phyloP scores from a whole-genome alignment of 306 rosid species.

The Dryas octopetala region DNA sequence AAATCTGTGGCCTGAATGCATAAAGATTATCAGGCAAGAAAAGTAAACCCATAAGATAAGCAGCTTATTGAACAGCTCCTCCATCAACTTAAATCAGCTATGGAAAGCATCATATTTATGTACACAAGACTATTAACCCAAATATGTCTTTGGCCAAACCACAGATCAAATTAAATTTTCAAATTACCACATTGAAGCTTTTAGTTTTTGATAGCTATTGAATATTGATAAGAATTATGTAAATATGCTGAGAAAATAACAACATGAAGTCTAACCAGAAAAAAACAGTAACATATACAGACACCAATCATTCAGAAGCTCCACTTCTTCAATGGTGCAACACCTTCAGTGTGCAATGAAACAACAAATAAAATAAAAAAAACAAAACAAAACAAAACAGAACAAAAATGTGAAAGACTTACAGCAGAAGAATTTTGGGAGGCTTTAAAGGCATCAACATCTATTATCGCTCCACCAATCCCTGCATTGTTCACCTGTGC shows the following conservation, averaged over 20 bases:
- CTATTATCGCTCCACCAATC: conserved; percentile 27
- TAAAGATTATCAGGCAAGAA: neutral
- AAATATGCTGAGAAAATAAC: neutral
- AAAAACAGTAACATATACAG: neutral
- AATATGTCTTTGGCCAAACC: neutral
- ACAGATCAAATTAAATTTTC: neutral
- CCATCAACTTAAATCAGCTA: no score
- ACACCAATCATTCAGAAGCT: neutral
- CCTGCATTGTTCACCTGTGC: conserved; percentile 56
- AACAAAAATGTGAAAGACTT: neutral
- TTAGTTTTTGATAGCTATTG: neutral
- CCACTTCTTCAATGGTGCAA: neutral
- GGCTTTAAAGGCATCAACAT: conserved; percentile 28
- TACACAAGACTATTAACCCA: neutral
- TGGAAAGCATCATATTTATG: no score
- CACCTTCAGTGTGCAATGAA: neutral
- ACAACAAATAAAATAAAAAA: neutral
- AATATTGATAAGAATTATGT: neutral
- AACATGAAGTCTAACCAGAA: neutral
- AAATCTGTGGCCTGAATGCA: neutral
- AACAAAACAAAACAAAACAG: no score
- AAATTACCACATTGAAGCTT: neutral
- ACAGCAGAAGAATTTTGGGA: neutral
- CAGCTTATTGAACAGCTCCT: no score
- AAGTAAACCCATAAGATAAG: neutral